Evolutionary conservation across 805 yeast species (phyloP), one percentile per base, ranked within the genome.

Genomic region (Kuraishia cidri): DNA sequence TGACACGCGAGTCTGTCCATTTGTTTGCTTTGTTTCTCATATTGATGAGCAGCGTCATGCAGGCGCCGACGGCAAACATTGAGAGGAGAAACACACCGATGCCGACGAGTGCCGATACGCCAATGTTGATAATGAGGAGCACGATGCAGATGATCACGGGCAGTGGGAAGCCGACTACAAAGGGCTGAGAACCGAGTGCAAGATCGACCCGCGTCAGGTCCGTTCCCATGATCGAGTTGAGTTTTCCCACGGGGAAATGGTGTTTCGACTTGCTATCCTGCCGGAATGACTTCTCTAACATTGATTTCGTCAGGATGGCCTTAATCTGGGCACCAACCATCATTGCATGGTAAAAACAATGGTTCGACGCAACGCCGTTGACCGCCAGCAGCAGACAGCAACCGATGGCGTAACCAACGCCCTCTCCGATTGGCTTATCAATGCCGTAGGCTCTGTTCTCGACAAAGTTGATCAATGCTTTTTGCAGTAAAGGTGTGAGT

Each of bases 141-240:
- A 72, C 83, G 25, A 82, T 61, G 21, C 81, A 69, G 37, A 82
- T 72, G 4, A 67, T 66, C 32, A 79, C 59, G 0, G 88, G 86
- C 47, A 82, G 72, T 9, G 75, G 62, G 43, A 79, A 54, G n/a
- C 76, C 62, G 43, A 79, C 54, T 15, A 79, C 47, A 46, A 78
- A 75, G 4, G 82, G 81, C 45, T 77, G 15, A 79, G 48, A 46
- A 78, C 74, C 4, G 82, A 81, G 45, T 6, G 87, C 86, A 42
- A 82, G 66, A 53, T 85, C 95, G 22, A 87, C 66, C 47, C 95
- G 73, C 11, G 88, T 70, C 24, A 86, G 60, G 50, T 87, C 96
- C 2, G 94, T 77, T 39, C 92, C 83, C 51, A 86, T 70, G 51
- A 85, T 56, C 7, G 87, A 75, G 20, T 94, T 83, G 36, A 87